These are phyloP conservation scores for Gossypium gossypioides DNA, from an alignment of 441 rosid species.

Conservation along the genomic window DNA sequence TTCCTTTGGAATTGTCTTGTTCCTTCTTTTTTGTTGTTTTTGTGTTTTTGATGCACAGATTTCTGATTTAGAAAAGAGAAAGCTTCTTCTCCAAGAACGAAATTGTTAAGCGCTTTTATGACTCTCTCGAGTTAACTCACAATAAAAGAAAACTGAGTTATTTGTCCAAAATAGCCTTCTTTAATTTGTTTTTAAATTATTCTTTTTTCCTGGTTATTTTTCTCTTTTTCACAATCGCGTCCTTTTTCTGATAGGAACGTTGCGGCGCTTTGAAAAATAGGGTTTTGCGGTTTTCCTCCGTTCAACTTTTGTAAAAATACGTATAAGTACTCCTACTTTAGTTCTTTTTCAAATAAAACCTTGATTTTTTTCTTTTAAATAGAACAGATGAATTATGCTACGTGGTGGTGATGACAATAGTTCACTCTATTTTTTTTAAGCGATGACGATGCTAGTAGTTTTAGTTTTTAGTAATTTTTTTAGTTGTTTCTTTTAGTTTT, in stretches of 20 bases:
- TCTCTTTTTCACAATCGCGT: neutral
- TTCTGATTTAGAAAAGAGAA: slow-evolving; percentile 1
- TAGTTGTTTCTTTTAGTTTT: too few relatives aligned
- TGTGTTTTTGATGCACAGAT: neutral
- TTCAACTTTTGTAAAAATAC: neutral
- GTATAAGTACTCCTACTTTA: neutral
- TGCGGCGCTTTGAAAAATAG: neutral
- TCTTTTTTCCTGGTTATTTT: neutral
- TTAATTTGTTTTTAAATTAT: neutral
- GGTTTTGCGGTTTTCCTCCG: neutral
- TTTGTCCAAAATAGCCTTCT: slow-evolving; percentile 11
- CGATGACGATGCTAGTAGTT: too few relatives aligned
- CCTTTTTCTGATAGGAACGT: neutral
- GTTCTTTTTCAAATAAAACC: neutral
- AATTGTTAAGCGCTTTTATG: neutral
- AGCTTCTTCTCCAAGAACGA: slow-evolving; percentile 35
- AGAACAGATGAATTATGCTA: too few relatives aligned
- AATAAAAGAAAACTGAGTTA: neutral
- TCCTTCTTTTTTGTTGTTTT: neutral
- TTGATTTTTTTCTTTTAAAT: neutral
- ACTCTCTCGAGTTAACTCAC: neutral
- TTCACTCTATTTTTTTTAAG: too few relatives aligned
- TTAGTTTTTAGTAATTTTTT: too few relatives aligned
- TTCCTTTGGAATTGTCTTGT: neutral
- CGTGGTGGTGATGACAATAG: too few relatives aligned